Evolutionary conservation across 176 grass and related monocot species (phyloP), one percentile per base, ranked within the genome.

Genomic region (Musa beccarii): DNA sequence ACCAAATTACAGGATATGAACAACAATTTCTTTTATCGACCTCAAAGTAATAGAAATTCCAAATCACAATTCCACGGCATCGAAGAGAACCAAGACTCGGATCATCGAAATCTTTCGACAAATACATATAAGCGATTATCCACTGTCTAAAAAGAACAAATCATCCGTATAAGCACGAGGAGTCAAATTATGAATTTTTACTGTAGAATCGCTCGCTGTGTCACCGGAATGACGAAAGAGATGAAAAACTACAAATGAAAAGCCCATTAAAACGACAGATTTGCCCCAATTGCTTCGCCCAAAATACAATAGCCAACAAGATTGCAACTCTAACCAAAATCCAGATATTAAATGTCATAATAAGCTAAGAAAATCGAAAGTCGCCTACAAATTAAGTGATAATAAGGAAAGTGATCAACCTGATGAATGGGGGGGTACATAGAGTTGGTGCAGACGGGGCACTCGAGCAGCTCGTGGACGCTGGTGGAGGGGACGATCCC

Each of bases 401-500:
- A 68, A 8, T 8, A 34, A 68, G n/a, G 68, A 75, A 10, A 29
- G 56, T 14, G 43, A 75, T 19, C 53, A 20, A 77, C 75, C 75
- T 77, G 75, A 49, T 77, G 75, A 28, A 77, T 77, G 8, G 75
- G 75, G 61, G 75, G 75, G 49, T 77, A 77, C 75, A 77, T 77
- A 61, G 75, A 77, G 49, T 77, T 77, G 59, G 75, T 77, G 59
- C 75, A 77, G 61, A 77, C 75, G 43, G 75, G 75, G 75, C 75
- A 77, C 75, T 77, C 75, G 59, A 77, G 75, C 10, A 77, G 75
- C 49, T 77, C 75, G 75, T 77, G 75, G 50, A 77, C 75, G 75
- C 75, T 77, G 75, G 61, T 77, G 59, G 61, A 20, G 4, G 75
- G 61, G 11, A 34, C 43, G 61, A 77, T 52, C 6, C 75, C 61